Base-by-base conservation (phyloP, 352 stramenopile genomes). In the Plasmopara viticola region DNA sequence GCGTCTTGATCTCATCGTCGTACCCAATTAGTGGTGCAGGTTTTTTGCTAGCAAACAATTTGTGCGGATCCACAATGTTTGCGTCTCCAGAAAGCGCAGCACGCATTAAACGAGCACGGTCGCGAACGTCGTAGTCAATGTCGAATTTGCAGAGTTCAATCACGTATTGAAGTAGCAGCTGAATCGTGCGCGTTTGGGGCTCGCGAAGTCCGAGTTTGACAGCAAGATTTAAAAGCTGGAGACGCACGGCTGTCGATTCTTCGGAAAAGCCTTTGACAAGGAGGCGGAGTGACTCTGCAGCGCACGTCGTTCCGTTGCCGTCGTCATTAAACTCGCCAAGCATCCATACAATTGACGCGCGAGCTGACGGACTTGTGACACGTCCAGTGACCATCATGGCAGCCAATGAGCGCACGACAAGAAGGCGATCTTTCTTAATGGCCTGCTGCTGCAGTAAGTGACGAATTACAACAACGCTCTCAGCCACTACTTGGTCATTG, bases 381-480 rank as follows among this genome's bases (percentile, higher is more conserved):
- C 74, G 83, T 14, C 61, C 62, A 39, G 71, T 75, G 7, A 88
- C 74, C 66, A 91, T 83, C 80, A 86, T 90, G 7, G 75, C 82
- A 2, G 74, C 83, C 17, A 88, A 70, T 18, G 77, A 92, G 8
- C 82, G 72, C 13, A 96, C 83, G 0, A 94, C 78, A 20, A 70
- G 75, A 29, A 84, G 77, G 31, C 60, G 78, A 58, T 87, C 95
- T 60, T 86, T 79, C 40, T 94, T 78, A 7, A 94, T 77, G 1
- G 70, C 56, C 18, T 71, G 62, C 52, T 97, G 90, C 67, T 98
- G 85, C 37, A 99, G 66, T 17, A 99, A 83, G 48, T 95, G 86
- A 28, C 96, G 89, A 52, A 98, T 97, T 29, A 97, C 93, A n/a
- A 97, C 74, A 9, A 98, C 88, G 39, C 90, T 96, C 60, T 98